Evolutionary conservation across 305 asterid species (phyloP).

Genomic region (Euphrasia arctica): DNA sequence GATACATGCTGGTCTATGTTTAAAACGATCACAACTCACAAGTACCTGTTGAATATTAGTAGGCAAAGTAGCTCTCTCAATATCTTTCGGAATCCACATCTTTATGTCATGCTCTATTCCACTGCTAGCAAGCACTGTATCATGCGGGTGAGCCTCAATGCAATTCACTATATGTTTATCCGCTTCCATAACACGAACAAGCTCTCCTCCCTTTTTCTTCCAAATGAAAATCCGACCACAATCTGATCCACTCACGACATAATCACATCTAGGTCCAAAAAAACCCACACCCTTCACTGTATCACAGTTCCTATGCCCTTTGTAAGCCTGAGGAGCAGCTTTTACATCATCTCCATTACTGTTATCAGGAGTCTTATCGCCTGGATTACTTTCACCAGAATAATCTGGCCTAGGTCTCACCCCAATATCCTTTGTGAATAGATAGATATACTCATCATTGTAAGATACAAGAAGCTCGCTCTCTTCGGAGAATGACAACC

Average conservation of each 20-base stretch:
- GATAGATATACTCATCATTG: slow-evolving; percentile 75
- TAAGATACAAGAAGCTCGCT: slow-evolving; percentile 94
- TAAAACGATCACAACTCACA: slow-evolving; percentile 18
- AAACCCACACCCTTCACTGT: slow-evolving; percentile 90
- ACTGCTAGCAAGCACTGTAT: slow-evolving; percentile 76
- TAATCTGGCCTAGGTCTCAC: slow-evolving; percentile 54
- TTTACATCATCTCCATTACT: slow-evolving; percentile 29
- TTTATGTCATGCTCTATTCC: slow-evolving; percentile 88
- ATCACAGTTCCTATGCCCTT: slow-evolving; percentile 71
- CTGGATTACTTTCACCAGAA: slow-evolving; percentile 40
- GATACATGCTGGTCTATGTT: slow-evolving; percentile 3
- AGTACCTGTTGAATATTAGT: slow-evolving; percentile 60
- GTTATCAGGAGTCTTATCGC: slow-evolving; percentile 34
- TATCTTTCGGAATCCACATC: slow-evolving; percentile 80
- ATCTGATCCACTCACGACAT: slow-evolving; percentile 94
- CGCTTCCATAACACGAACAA: slow-evolving; percentile 91
- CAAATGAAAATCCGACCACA: slow-evolving; percentile 97
- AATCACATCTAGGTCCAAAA: slow-evolving; percentile 88
- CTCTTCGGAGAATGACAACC: slow-evolving; percentile 89
- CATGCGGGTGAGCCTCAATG: slow-evolving; percentile 87
- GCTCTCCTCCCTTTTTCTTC: slow-evolving; percentile 81
- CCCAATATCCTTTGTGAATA: slow-evolving; percentile 71
- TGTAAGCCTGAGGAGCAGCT: slow-evolving; percentile 68
- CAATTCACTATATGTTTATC: slow-evolving; percentile 81
- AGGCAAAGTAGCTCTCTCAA: slow-evolving; percentile 67